Percentiles rank a stretch among this genome's conserved stretches.
Conservation (phyloP, 176 grass and related monocot genomes). For the Miscanthus lutarioriparius region DNA sequence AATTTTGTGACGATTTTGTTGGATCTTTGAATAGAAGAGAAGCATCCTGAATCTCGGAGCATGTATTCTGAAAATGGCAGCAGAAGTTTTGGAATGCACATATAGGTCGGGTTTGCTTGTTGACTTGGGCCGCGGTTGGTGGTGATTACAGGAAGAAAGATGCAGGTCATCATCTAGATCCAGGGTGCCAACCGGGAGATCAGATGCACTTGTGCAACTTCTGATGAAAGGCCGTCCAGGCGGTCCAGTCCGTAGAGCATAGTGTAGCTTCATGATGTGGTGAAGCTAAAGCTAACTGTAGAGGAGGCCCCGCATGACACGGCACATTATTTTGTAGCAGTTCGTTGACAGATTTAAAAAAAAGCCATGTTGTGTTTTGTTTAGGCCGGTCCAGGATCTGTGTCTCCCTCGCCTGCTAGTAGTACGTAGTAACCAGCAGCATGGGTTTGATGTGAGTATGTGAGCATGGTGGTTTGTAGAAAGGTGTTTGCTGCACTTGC, state of each 20-base stretch:
- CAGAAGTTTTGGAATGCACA: not conserved
- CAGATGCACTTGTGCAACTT: conserved; percentile 20
- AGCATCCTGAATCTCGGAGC: conserved; percentile 24
- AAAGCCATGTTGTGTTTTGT: not conserved
- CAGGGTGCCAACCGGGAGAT: not conserved
- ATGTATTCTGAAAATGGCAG: not conserved
- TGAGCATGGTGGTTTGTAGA: too few species aligned
- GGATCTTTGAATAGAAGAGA: conserved; percentile 36
- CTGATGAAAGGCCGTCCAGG: conserved; percentile 5
- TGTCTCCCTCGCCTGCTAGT: too few species aligned
- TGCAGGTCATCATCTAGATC: not conserved
- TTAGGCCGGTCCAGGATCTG: not conserved
- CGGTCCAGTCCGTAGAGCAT: not conserved
- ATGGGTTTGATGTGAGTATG: too few species aligned
- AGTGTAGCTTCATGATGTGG: not conserved
- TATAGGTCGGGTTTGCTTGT: not conserved
- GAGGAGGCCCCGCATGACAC: not conserved
- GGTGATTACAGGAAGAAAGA: conserved; percentile 34
- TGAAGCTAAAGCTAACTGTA: not conserved
- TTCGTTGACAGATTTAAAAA: not conserved
- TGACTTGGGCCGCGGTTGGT: not conserved
- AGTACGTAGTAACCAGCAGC: too few species aligned
- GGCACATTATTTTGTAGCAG: not conserved
- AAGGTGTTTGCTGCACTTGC: too few species aligned
- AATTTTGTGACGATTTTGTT: conserved; percentile 12